Evolutionary conservation across 2,329 filamentous ascomycete genomes (phyloP).

Genomic region (Aspergillus jensenii): DNA sequence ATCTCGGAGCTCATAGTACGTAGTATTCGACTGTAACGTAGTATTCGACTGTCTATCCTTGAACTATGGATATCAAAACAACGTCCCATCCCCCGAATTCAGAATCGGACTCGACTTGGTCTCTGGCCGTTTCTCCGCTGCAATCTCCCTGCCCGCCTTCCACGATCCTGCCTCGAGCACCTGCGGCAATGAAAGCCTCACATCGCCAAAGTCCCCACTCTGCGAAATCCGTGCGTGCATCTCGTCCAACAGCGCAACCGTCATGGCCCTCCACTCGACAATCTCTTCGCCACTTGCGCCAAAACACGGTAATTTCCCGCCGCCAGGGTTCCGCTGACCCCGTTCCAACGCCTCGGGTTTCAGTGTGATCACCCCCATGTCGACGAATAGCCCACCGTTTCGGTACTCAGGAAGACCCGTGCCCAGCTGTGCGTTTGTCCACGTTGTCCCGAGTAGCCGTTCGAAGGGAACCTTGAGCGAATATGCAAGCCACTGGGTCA

Average conservation of each 20-base stretch:
- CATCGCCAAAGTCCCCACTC: constrained; percentile 34
- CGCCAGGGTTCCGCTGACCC: constrained; percentile 47
- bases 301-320: constrained; percentile 46
- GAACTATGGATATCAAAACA: constrained; percentile 28
- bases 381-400: constrained; percentile 69
- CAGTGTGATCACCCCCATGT: constrained; percentile 54
- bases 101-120: constrained; percentile 40
- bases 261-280: constrained; percentile 66
- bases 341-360: constrained; percentile 47
- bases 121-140: constrained; percentile 32
- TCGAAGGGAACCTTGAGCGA: constrained; percentile 68
- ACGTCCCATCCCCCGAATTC: constrained; percentile 40
- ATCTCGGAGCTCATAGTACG: no score
- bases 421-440: constrained; percentile 55
- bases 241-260: constrained; percentile 59
- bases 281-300: constrained; percentile 61
- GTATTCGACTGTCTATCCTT: no score
- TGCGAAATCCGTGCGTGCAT: constrained; percentile 53
- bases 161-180: constrained; percentile 56
- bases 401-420: constrained; percentile 72
- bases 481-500: constrained; percentile 73
- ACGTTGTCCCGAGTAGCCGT: constrained; percentile 52
- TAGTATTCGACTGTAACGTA: no score
- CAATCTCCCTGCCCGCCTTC: constrained; percentile 47
- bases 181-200: constrained; percentile 49